Percentiles rank a stretch among this genome's conserved stretches.
phyloP scores from a whole-genome alignment of 176 grass and related monocot genomes.

The Cenchrus purpureus region DNA sequence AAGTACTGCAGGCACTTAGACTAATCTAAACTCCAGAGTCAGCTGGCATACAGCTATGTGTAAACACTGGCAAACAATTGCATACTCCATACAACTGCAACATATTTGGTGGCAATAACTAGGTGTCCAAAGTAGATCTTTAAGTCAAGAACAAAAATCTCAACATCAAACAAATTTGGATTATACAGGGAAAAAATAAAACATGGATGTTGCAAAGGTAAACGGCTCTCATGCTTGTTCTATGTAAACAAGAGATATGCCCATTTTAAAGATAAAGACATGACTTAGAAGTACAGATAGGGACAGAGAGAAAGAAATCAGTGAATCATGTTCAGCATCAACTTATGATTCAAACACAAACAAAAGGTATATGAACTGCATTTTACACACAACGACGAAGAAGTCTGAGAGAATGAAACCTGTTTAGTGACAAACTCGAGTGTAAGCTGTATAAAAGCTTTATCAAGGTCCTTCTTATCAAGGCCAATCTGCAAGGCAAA shows the following conservation, averaged over 20 bases:
- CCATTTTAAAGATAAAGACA: slow-evolving; percentile 9
- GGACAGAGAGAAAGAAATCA: slow-evolving; percentile 8
- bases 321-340: slow-evolving; percentile 24
- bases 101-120: background rate
- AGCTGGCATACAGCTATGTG: slow-evolving; percentile 13
- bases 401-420: slow-evolving; percentile 51
- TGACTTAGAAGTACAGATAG: slow-evolving; percentile 19
- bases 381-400: background rate
- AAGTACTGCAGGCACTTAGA: background rate
- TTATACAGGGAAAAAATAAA: slow-evolving; percentile 20
- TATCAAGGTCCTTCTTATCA: slow-evolving; percentile 86
- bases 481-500: slow-evolving; percentile 78
- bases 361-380: slow-evolving; percentile 2
- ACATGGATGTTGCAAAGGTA: slow-evolving; percentile 9
- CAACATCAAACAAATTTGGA: slow-evolving; percentile 2
- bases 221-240: background rate
- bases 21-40: slow-evolving; percentile 11
- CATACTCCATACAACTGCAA: slow-evolving; percentile 2
- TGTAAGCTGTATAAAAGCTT: slow-evolving; percentile 89
- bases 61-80: background rate
- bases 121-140: slow-evolving; percentile 18
- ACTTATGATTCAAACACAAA: slow-evolving; percentile 24
- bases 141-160: background rate
- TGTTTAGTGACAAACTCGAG: slow-evolving; percentile 87
- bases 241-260: slow-evolving; percentile 23